These are phyloP conservation scores for Neurospora discreta DNA, from an alignment of 495 filamentous ascomycete species.

Conservation along the genomic window DNA sequence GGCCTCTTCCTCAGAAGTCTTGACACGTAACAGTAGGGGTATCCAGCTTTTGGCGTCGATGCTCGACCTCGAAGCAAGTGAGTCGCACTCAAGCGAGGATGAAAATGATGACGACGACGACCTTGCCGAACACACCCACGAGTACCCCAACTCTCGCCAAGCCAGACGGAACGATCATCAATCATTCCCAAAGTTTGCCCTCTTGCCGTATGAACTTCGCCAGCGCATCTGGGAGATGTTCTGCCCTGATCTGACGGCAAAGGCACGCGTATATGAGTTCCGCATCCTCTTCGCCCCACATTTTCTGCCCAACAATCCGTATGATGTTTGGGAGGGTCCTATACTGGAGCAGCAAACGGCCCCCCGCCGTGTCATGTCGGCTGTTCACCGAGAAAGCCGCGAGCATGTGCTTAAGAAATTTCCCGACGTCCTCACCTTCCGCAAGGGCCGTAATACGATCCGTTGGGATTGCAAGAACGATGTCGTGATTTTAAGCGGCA, in stretches of 20 bases:
- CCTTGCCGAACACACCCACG: not conserved
- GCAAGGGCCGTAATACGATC: conserved; percentile 3
- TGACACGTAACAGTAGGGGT: not conserved
- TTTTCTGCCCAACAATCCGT: too few species aligned
- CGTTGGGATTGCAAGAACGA: conserved; percentile 25
- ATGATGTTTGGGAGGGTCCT: conserved; percentile 5
- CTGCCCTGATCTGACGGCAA: conserved; percentile 22
- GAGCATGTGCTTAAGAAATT: conserved; percentile 18
- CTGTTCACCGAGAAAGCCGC: conserved; percentile 25
- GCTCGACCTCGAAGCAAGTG: conserved; percentile 20
- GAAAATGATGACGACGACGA: not conserved
- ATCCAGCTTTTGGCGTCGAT: not conserved
- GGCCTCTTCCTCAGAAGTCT: not conserved
- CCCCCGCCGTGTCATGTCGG: conserved; percentile 18
- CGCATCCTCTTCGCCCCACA: not conserved
- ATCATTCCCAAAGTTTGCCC: conserved; percentile 28
- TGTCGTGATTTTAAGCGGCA: conserved; percentile 7
- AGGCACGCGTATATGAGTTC: conserved; percentile 18
- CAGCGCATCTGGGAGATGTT: conserved; percentile 29
- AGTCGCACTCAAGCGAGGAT: conserved; percentile 15
- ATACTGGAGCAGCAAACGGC: conserved; percentile 19
- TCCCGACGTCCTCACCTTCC: conserved; percentile 21
- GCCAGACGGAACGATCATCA: conserved; percentile 5
- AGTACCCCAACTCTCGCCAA: not conserved
- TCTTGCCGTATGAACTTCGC: conserved; percentile 30